Conservation (phyloP, 768 basidiomycete genomes). For the Lactarius sanguifluus region DNA sequence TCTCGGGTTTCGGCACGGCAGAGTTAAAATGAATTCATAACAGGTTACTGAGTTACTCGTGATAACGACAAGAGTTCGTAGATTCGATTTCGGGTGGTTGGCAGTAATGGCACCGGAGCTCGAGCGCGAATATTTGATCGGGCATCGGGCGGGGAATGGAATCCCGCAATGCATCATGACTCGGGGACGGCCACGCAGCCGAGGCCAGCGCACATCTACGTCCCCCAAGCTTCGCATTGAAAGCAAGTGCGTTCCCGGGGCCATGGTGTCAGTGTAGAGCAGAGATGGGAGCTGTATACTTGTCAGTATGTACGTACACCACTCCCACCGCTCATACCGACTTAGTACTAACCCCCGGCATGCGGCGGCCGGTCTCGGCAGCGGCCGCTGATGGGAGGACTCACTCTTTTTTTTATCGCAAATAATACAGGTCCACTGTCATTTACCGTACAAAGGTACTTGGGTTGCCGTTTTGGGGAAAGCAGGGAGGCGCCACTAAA, state of each 20-base stretch:
- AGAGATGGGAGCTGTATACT: neutral
- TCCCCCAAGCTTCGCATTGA: neutral
- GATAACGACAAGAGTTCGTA: neutral
- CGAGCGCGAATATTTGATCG: neutral
- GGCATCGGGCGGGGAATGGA: neutral
- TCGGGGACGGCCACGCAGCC: neutral
- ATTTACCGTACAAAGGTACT: neutral
- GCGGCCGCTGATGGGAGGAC: neutral
- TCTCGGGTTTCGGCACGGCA: neutral
- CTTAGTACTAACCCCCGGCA: slow-evolving; percentile 3
- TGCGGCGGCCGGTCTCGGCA: slow-evolving; percentile 10
- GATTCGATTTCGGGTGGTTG: neutral
- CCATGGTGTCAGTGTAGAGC: neutral
- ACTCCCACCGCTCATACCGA: neutral
- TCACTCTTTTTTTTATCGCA: slow-evolving; percentile 3
- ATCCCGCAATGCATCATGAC: neutral
- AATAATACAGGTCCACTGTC: neutral
- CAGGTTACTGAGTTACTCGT: neutral
- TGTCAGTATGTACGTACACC: neutral
- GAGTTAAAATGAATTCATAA: neutral
- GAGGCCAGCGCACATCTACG: neutral
- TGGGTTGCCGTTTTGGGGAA: neutral
- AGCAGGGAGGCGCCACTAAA: neutral
- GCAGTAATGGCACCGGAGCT: neutral
- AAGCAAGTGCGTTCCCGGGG: neutral